Evolutionary conservation across 1,284 basidiomycete species (phyloP), one percentile per base, ranked within the genome.

Genomic region (Rhodotorula sp.): DNA sequence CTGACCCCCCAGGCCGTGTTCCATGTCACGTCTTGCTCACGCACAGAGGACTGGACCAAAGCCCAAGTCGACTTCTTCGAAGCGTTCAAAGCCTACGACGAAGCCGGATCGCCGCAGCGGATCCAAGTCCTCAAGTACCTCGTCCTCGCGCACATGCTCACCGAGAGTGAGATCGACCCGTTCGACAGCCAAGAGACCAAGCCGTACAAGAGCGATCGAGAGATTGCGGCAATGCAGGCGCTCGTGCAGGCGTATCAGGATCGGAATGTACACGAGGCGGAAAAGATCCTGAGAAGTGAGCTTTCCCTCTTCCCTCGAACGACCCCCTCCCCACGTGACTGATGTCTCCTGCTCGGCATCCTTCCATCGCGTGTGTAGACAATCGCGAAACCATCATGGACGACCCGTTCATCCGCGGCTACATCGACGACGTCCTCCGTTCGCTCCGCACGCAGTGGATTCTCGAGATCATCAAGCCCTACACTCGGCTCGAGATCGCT

Each of bases 101-200:
- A 99, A 81, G 93, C 95, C 6, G 96, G 96, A 5, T 95, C 93
- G 17, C 89, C 93, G 1, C 95, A 98, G 79, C 87, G 96, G 49
- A 97, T 98, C 64, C 93, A 97, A 82, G 95, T 99, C 7, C 86
- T 99, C 74, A 99, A 99, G 82, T 99, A 99, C 79, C 87, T 99
- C 18, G 96, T 99, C 5, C 86, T 99, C 46, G 93, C 95, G 6
- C 95, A 98, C 82, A 98, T 99, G 95, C 85, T 99, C 70, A 98
- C 93, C 77, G 95, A 95, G 58, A 95, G 91, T 79, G 93, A 95
- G 78, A 96, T 99, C 82, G 97, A 99, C 80, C 96, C 96, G 0
- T 99, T 99, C 80, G 96, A 99, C 82, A 95, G 92, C 78, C 95
- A 99, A 82, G 96, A 99, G 83, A 99, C 95, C 12, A 99, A 99